Evolutionary conservation across 495 filamentous ascomycete species (phyloP).

Genomic region (Coniosporium apollinis): DNA sequence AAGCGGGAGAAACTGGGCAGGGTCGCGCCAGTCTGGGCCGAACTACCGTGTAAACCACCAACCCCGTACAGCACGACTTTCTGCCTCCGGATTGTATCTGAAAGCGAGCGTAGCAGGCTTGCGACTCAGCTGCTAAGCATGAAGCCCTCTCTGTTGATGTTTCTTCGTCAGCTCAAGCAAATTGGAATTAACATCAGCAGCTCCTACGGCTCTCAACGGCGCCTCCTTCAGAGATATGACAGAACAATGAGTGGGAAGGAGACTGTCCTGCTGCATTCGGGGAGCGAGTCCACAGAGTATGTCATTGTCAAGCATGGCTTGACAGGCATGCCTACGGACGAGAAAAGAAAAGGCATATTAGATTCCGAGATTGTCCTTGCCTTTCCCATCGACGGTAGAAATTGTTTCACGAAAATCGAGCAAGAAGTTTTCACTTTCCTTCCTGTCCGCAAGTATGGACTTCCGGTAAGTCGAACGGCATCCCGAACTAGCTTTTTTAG

Average conservation of each 20-base stretch:
- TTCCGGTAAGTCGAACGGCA: constrained; percentile 5
- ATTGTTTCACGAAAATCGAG: not conserved
- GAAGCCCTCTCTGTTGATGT: constrained; percentile 5
- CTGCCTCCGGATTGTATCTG: constrained; percentile 4
- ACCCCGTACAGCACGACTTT: constrained; percentile 4
- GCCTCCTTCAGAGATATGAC: not conserved
- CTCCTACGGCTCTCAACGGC: too few species aligned
- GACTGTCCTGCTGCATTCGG: not conserved
- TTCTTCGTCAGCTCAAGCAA: constrained; percentile 4
- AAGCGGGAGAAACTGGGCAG: constrained; percentile 5
- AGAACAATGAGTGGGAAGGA: not conserved
- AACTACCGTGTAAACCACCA: not conserved
- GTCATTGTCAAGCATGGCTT: not conserved
- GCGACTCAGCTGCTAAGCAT: not conserved
- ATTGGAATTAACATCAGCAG: constrained; percentile 6
- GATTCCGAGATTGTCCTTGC: constrained; percentile 2
- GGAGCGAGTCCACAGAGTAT: not conserved
- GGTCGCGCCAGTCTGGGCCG: constrained; percentile 6
- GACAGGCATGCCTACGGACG: constrained; percentile 2
- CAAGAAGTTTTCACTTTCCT: constrained; percentile 5
- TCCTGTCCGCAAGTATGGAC: constrained; percentile 6
- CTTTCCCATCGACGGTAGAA: constrained; percentile 4
- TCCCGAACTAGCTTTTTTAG: not conserved
- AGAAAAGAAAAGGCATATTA: not conserved
- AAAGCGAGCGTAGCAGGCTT: not conserved